Percentiles rank a stretch among this genome's conserved stretches.
Evolutionary conservation across 257 asterid genomes (phyloP).

Genomic region (Marsdenia floribunda): DNA sequence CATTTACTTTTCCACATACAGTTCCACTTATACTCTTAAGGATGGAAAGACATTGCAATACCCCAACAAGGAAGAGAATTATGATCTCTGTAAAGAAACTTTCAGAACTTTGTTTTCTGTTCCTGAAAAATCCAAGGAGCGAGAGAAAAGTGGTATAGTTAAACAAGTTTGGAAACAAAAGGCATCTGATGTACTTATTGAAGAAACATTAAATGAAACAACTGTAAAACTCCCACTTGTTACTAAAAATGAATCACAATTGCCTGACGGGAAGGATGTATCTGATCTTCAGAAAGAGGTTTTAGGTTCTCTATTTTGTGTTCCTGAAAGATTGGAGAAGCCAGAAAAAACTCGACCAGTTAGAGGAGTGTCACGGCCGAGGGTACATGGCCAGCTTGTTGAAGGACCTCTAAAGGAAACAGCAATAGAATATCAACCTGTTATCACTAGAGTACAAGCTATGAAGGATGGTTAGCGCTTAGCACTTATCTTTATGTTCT

Average conservation of each 20-base stretch:
- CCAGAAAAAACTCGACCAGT: constrained; percentile 12
- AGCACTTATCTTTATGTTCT: constrained; percentile 4
- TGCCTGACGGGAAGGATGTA: constrained; percentile 27
- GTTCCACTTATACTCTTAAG: constrained; percentile 22
- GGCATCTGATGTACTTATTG: constrained; percentile 32
- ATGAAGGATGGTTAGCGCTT: constrained; percentile 34
- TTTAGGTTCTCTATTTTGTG: constrained; percentile 47
- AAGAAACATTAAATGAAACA: constrained; percentile 42
- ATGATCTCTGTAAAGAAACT: constrained; percentile 42
- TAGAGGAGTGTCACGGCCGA: constrained; percentile 23
- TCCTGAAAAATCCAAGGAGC: constrained; percentile 37
- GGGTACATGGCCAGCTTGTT: constrained; percentile 35
- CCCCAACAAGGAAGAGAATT: background rate
- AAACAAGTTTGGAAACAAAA: constrained; percentile 22
- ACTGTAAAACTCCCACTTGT: constrained; percentile 40
- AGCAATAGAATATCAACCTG: constrained; percentile 37
- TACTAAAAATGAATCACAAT: constrained; percentile 23
- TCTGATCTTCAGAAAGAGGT: constrained; percentile 46
- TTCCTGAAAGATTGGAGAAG: constrained; percentile 31
- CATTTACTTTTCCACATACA: constrained; percentile 24
- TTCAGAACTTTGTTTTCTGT: constrained; percentile 44
- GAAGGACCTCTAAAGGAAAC: constrained; percentile 43
- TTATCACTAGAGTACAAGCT: constrained; percentile 39
- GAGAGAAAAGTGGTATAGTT: constrained; percentile 10
- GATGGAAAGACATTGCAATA: constrained; percentile 8